Base-by-base conservation (phyloP, 306 rosid genomes). In the Rosa rugosa region DNA sequence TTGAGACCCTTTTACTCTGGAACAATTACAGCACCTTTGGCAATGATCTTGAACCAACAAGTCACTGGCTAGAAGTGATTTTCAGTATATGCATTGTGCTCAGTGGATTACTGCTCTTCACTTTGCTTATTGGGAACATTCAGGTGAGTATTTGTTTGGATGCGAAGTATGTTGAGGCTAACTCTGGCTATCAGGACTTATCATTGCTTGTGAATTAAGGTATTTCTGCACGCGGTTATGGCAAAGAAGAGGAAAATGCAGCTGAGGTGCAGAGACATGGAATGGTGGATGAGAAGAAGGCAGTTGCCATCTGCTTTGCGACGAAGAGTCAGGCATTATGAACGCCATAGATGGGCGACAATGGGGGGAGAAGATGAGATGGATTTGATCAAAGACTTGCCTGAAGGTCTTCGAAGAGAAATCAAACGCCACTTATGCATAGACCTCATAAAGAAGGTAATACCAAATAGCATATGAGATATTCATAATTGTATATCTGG, bases 201-300 rank as follows among this genome's bases (percentile, higher is more conserved):
- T 5, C 50, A 18, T 18, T 76, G 9, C 10, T 49, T 60, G 47
- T 49, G 42, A 5, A 17, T 56, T 64, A 68, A 96, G 99, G 97
- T 96, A 22, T 93, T 96, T 86, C 80, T 96, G 86, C 99, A 96
- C 41, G 85, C 97, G 1, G 99, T 96, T 36, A 96, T 96, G 99
- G 98, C 98, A 38, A 93, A 92, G 90, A 91, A 88, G 88, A 91
- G 97, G 75, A 96, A 93, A 80, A 89, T 96, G 98, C 98, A 93
- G 88, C 87, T 96, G 76, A 89, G 97, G 79, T 90, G 96, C 46
- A 89, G 98, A 10, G 99, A 96, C 86, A 91, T 96, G 96, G 99
- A 96, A 73, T 96, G 99, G 99, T 96, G 99, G 99, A 96, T 96
- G 99, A 86, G 85, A 69, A 82, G 99, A 79, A 90, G 99, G 82